Evolutionary conservation across 257 asterid genomes (phyloP), one percentile per base, ranked within the genome.

Genomic region (Linaria vulgaris): DNA sequence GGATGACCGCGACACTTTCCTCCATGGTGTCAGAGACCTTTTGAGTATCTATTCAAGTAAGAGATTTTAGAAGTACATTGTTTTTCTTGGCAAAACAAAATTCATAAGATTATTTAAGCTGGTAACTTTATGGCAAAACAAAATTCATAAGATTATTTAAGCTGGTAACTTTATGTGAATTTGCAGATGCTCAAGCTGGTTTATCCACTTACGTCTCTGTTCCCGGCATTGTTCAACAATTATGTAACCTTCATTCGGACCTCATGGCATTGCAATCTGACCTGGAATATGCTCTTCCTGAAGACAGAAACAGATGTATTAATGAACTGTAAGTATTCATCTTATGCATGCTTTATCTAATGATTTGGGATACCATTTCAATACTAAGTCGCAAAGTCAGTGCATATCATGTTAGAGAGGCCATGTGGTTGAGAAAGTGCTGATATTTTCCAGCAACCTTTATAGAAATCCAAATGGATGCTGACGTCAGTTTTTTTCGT

Each of bases 21-120:
- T 92, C 64, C 99, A 92, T 74, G 95, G 99, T 54, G 87, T 92
- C 64, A 80, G 99, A 78, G 99, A 92, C 81, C 97, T 92, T 75
- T 71, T 92, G 74, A 87, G 97, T 69, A 82, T 92, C 76, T 90
- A 92, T 74, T 89, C 99, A 77, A 92, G 99, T 92, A 87, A 77
- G 75, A 59, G 16, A 52, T 72, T 44, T 68, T 45, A 0, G 44
- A 38, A 27, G 37, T 69, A 50, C 59, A 62, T 48, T 70, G 30
- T 69, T 43, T 46, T 52, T 9, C 55, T 63, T 9, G 62, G 8
- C 24, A 73, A 57, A 22, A 61, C 19, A 30, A 39, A 22, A 25
- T n/a, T 7, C 41, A 27, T 9, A 16, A 31, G 46, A 38, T 9
- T 16, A 61, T 3, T 34, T 48, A 19, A 34, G 69, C 39, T 22